Evolutionary conservation across 1,284 basidiomycete genomes (phyloP), one percentile per base, ranked within the genome.

Genomic region (Tilletia walkeri): DNA sequence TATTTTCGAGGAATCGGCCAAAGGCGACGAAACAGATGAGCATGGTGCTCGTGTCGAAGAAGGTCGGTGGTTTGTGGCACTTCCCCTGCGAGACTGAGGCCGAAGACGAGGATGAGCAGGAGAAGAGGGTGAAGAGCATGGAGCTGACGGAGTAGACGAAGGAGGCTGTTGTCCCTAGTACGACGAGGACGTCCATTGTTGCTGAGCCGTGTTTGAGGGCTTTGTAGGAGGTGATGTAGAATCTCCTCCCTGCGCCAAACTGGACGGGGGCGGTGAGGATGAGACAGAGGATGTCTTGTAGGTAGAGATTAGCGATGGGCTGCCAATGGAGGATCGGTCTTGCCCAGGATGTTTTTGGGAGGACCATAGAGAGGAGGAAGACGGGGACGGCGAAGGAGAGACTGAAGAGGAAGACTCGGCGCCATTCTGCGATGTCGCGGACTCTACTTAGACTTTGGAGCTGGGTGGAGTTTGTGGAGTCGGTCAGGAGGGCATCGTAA

Each of bases 21-120:
- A 99, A 89, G 3, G 93, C 94, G 77, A 98, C 92, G 83, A 99
- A 99, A 85, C 91, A 94, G 87, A 99, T 92, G 70, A 99, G 87
- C 96, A 99, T 99, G 18, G 95, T 96, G 79, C 92, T 95, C 1
- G 96, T 99, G 85, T 99, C 96, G 85, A 99, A 99, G 86, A 98
- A 99, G 41, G 94, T 89, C 81, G 92, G 89, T 0, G 96, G 95
- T 48, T 88, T 89, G 82, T 88, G 92, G 69, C 88, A 88, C 0
- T 89, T 86, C 4, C 75, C 77, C 49, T 89, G 87, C 2, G 73
- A 69, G 41, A 7, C 41, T 45, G 41, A 14, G 9, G 14, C 66
- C 30, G 6, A 49, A 30, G 48, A 68, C 70, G 18, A 30, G 24
- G 68, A 69, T 53, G 67, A 30, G 36, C 67, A 69, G 36, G 56